These are phyloP conservation scores for Aphanomyces invadans DNA, from an alignment of 352 stramenopile genomes.

Conservation along the genomic window DNA sequence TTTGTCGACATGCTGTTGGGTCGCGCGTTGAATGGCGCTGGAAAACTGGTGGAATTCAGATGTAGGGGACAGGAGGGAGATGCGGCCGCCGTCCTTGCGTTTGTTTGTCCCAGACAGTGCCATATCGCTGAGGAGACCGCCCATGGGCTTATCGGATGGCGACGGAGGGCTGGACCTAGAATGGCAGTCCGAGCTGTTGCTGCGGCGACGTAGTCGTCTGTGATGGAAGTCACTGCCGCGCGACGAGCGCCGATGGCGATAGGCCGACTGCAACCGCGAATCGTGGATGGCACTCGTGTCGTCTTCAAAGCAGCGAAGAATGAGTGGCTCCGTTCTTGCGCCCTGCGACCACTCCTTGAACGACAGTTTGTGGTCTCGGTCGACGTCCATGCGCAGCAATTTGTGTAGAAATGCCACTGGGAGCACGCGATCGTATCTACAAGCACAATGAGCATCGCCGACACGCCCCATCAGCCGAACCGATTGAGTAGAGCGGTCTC, in stretches of 20 bases:
- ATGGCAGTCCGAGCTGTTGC: constrained; percentile 20
- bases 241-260: background rate
- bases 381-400: constrained; percentile 22
- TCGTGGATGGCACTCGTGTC: background rate
- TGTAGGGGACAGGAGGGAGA: constrained; percentile 21
- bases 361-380: constrained; percentile 22
- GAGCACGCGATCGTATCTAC: constrained; percentile 16
- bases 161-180: background rate
- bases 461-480: background rate
- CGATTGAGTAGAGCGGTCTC: constrained; percentile 10
- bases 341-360: constrained; percentile 24
- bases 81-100: constrained; percentile 21
- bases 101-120: too few relatives aligned
- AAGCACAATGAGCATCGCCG: background rate
- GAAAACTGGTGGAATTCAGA: constrained; percentile 24
- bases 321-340: constrained; percentile 19
- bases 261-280: background rate
- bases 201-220: background rate
- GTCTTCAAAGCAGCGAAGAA: constrained; percentile 23
- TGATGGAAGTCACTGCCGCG: background rate
- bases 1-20: background rate
- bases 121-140: background rate
- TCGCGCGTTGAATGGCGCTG: constrained; percentile 11
- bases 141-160: constrained; percentile 7
- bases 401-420: constrained; percentile 21